A percentile compares a stretch with the other conserved stretches of the same genome.
phyloP scores from a whole-genome alignment of 805 yeast species.

The Candida xiaguanensis region DNA sequence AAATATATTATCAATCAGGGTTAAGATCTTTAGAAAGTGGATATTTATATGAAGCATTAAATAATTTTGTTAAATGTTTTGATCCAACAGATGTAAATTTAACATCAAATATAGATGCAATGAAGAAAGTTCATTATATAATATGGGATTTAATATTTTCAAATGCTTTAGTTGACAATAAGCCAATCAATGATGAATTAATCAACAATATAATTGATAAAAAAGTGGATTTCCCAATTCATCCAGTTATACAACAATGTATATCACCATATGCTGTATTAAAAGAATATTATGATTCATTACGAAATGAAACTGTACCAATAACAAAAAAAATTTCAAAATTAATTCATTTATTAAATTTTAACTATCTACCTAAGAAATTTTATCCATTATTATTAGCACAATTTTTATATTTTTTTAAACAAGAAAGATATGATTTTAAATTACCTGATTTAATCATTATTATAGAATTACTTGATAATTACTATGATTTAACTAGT shows the following conservation, averaged over 20 bases:
- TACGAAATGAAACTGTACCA: constrained; percentile 13
- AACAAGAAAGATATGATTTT: constrained; percentile 13
- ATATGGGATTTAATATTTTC: constrained; percentile 63
- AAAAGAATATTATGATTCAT: constrained; percentile 42
- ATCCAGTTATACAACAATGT: constrained; percentile 63
- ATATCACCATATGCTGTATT: constrained; percentile 70
- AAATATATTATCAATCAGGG: constrained; percentile 50
- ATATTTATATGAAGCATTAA: constrained; percentile 57
- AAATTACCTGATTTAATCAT: constrained; percentile 30
- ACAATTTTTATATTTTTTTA: constrained; percentile 44
- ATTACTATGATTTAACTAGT: constrained; percentile 19
- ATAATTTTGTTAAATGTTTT: constrained; percentile 61
- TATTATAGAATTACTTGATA: constrained; percentile 37
- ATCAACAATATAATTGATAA: constrained; percentile 45
- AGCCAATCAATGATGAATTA: constrained; percentile 54
- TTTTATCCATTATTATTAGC: constrained; percentile 47
- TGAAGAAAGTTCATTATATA: constrained; percentile 45
- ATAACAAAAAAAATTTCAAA: constrained; percentile 36
- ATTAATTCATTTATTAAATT: constrained; percentile 46
- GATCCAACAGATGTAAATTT: constrained; percentile 27
- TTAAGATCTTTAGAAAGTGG: constrained; percentile 50
- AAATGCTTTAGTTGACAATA: constrained; percentile 49
- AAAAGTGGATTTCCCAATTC: constrained; percentile 35
- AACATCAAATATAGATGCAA: constrained; percentile 22
- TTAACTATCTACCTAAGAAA: constrained; percentile 43